phyloP scores from a whole-genome alignment of 306 rosid genomes.

The Gillenia trifoliata region DNA sequence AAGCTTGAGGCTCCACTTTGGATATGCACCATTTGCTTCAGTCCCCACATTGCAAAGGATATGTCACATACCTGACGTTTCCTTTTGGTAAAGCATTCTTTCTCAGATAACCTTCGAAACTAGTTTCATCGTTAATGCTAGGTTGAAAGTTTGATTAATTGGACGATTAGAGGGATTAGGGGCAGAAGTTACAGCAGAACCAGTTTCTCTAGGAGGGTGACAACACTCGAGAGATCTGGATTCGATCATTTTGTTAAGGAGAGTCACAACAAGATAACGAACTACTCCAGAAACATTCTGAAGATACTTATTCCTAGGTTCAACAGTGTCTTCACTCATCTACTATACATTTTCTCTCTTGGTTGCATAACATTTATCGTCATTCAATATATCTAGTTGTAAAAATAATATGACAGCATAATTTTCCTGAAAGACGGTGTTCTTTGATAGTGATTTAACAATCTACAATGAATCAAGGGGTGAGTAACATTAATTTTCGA shows the following conservation, averaged over 20 bases:
- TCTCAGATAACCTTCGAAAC: not conserved
- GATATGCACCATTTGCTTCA: not conserved
- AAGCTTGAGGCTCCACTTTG: slow-evolving; percentile 24
- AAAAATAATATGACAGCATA: not conserved
- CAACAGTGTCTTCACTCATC: not conserved
- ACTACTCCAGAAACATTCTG: not conserved
- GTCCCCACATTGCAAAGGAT: slow-evolving; percentile 18
- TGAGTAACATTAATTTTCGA: not conserved
- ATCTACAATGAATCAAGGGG: not conserved
- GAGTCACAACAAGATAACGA: not conserved
- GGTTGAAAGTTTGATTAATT: not conserved
- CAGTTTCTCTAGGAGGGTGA: not conserved
- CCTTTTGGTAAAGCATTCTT: not conserved
- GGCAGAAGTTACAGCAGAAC: not conserved
- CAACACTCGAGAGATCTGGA: not conserved
- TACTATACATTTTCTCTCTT: not conserved
- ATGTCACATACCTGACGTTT: not conserved
- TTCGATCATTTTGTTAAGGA: not conserved
- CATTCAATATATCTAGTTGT: not conserved
- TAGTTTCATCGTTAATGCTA: not conserved
- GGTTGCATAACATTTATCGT: not conserved
- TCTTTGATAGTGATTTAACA: not conserved
- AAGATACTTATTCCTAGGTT: not conserved
- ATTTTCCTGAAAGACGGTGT: not conserved
- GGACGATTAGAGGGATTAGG: not conserved